A percentile compares a stretch with the other conserved stretches of the same genome.
These are phyloP conservation scores for Actinomucor elegans DNA, from an alignment of 371 early-diverging fungal species.

Conservation along the genomic window DNA sequence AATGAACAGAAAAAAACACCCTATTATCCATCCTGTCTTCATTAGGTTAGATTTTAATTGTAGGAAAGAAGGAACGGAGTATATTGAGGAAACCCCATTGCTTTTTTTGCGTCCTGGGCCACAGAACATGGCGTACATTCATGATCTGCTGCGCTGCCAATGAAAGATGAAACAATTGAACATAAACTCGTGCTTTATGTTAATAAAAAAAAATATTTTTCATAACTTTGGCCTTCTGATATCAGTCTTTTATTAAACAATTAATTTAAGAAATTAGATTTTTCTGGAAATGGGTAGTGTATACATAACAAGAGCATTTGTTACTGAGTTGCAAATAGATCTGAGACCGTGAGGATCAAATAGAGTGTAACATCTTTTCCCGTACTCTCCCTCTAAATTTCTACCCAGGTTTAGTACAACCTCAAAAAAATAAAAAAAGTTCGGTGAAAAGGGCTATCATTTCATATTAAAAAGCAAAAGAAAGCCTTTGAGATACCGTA, in stretches of 20 bases:
- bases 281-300: background rate
- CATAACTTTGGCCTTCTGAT: too few species aligned
- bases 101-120: background rate
- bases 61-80: background rate
- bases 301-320: background rate
- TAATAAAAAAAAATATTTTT: too few species aligned
- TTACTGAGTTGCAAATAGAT: slow-evolving; percentile 10
- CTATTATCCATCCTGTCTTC: background rate
- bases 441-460: background rate
- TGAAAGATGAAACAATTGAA: background rate
- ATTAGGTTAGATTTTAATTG: background rate
- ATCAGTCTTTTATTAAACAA: too few species aligned
- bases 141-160: background rate
- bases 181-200: too few species aligned
- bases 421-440: too few species aligned
- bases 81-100: background rate
- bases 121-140: background rate
- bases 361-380: slow-evolving; percentile 1
- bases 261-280: too few species aligned
- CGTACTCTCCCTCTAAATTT: background rate
- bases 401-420: background rate
- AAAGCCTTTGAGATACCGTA: too few species aligned
- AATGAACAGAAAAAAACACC: background rate
- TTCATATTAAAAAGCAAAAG: background rate
- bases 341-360: slow-evolving; percentile 14